Conservation (phyloP, 2,329 filamentous ascomycete genomes). For the Cladosporium sp. region DNA sequence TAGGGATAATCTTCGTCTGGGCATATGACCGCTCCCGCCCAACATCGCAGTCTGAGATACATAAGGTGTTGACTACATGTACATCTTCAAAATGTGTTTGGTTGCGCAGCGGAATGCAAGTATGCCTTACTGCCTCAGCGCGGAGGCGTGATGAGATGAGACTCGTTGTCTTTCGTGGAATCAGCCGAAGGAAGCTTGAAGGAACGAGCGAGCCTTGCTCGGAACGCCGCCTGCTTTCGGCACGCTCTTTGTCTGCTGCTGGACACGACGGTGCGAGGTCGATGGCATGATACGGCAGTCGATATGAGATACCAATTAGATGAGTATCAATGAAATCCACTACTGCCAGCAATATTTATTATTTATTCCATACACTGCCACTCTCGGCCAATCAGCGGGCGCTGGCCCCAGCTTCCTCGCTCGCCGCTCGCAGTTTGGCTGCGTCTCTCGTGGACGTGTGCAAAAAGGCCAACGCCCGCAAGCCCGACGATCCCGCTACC, state of each 20-base stretch:
- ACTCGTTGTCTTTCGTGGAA: neutral
- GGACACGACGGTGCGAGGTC: neutral
- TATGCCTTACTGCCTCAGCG: neutral
- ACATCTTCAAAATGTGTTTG: too few species aligned
- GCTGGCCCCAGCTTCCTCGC: neutral
- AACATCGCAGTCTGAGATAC: too few species aligned
- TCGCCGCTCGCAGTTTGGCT: neutral
- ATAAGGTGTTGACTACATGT: too few species aligned
- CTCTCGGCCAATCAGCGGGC: neutral
- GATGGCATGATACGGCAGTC: too few species aligned
- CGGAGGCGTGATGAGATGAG: neutral
- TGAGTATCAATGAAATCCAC: too few species aligned
- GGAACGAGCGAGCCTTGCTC: neutral
- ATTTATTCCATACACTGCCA: neutral
- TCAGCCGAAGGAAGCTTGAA: neutral
- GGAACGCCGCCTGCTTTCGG: neutral
- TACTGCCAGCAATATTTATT: too few species aligned
- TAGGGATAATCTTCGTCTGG: too few species aligned
- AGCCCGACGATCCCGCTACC: conserved; percentile 5
- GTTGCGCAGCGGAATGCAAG: too few species aligned
- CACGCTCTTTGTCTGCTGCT: neutral
- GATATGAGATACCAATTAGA: too few species aligned
- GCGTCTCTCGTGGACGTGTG: neutral
- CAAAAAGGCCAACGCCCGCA: conserved; percentile 2
- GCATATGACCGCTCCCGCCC: too few species aligned